Base-by-base conservation (phyloP, 2,329 filamentous ascomycete species). In the Penicillium sp. region DNA sequence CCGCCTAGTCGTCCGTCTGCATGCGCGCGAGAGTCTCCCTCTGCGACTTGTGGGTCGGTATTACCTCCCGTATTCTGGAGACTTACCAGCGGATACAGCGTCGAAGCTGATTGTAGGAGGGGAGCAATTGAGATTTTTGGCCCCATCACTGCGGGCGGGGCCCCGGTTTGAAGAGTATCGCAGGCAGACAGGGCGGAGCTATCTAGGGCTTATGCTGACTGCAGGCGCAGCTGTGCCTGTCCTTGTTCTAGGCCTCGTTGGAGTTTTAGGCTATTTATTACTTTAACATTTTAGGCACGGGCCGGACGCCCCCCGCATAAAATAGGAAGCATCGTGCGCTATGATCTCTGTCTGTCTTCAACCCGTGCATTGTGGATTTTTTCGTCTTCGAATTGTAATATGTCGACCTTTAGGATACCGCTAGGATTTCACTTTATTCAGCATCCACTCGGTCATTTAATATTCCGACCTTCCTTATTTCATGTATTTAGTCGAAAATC, bases 1-100 rank as follows among this genome's bases (percentile, higher is more conserved):
- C n/a, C 30, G 63, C 13, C 55, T 62, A n/a, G 47, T 59, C 8
- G 60, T 60, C 19, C 60, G 65, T 11, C 52, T 68, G 13, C 65
- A 67, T 7, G 60, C 65, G n/a, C 63, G 65, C 13, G 55, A 67
- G 29, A 59, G 44, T 31, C 51, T 65, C 23, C n/a, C 58, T 1
- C 62, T 63, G 29, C 45, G 59, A 21, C n/a, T 64, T 4, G 53
- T 67, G 19, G 62, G 66, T 3, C 62, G 66, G 17, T 65, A 66
- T 41, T 61, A 59, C 46, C 46, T 62, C 23, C 66, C 66, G 5
- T 59, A 65, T 47, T 47, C 58, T 5, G 61, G 62, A 1, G 56
- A 66, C 19, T 9, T 62, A 7, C 52, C 61, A 7, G 66, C 60
- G 13, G 50, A 67, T n/a, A 60, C 53, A 41, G 61, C 64, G 19